Evolutionary conservation across 257 asterid species (phyloP).

Genomic region (Anisodus tanguticus): DNA sequence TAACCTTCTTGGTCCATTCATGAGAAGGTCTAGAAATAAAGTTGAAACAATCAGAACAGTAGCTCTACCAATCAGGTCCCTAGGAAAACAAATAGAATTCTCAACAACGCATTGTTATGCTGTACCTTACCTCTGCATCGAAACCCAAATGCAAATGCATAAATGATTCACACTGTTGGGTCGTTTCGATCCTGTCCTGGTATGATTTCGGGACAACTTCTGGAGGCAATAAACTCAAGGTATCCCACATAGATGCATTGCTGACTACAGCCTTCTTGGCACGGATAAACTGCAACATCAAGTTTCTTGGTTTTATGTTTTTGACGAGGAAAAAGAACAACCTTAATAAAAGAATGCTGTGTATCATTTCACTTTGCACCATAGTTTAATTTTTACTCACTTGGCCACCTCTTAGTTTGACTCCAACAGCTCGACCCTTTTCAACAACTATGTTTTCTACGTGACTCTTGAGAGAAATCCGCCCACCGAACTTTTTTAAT

Average conservation of each 20-base stretch:
- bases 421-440: slow-evolving; percentile 88
- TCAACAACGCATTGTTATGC: neutral
- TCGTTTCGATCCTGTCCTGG: slow-evolving; percentile 57
- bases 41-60: neutral
- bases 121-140: slow-evolving; percentile 66
- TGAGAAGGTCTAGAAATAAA: neutral
- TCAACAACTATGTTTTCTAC: slow-evolving; percentile 82
- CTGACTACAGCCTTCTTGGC: slow-evolving; percentile 93
- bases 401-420: slow-evolving; percentile 84
- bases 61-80: neutral
- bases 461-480: slow-evolving; percentile 81
- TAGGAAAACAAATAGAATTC: neutral
- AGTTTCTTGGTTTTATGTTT: slow-evolving; percentile 4
- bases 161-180: slow-evolving; percentile 96
- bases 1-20: neutral
- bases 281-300: slow-evolving; percentile 64
- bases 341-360: neutral
- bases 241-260: slow-evolving; percentile 99
- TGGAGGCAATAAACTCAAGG: slow-evolving; percentile 68
- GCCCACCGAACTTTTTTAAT: slow-evolving; percentile 80
- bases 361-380: slow-evolving; percentile 28
- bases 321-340: neutral
- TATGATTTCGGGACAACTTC: slow-evolving; percentile 70
- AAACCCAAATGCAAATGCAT: slow-evolving; percentile 98
- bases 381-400: slow-evolving; percentile 45